Conservation (phyloP, 1,284 basidiomycete genomes). For the Meira miltonrushii region DNA sequence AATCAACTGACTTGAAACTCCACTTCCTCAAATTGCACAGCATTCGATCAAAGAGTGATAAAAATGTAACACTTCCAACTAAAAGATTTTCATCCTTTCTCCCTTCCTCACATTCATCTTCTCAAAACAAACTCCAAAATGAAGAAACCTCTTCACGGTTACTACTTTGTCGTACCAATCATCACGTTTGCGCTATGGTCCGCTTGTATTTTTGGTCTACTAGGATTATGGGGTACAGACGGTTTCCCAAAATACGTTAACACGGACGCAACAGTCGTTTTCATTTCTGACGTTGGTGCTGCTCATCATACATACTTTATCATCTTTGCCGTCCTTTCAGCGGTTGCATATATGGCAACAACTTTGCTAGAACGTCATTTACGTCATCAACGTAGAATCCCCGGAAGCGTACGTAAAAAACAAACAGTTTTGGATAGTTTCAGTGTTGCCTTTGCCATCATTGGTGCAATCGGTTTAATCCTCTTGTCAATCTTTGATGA, state of each 20-base stretch:
- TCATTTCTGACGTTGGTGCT: slow-evolving; percentile 57
- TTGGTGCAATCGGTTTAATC: slow-evolving; percentile 55
- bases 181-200: slow-evolving; percentile 32
- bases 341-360: slow-evolving; percentile 50
- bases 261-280: slow-evolving; percentile 54
- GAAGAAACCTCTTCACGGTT: slow-evolving; percentile 24
- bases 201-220: slow-evolving; percentile 40
- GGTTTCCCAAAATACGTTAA: slow-evolving; percentile 53
- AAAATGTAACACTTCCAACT: too few species aligned
- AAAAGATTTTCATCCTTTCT: neutral
- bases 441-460: slow-evolving; percentile 54
- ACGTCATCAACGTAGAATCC: slow-evolving; percentile 56
- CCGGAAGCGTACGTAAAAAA: slow-evolving; percentile 53
- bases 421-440: slow-evolving; percentile 54
- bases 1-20: too few species aligned
- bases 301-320: slow-evolving; percentile 46
- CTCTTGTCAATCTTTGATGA: slow-evolving; percentile 54
- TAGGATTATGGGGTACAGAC: slow-evolving; percentile 53
- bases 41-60: too few species aligned
- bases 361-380: slow-evolving; percentile 57
- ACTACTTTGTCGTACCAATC: slow-evolving; percentile 31
- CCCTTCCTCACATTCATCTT: neutral
- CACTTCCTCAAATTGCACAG: too few species aligned
- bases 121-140: slow-evolving; percentile 11
- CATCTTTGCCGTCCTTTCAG: slow-evolving; percentile 32